These are phyloP conservation scores for Stramenopiles sp. DNA, from an alignment of 352 stramenopile genomes.

Conservation along the genomic window DNA sequence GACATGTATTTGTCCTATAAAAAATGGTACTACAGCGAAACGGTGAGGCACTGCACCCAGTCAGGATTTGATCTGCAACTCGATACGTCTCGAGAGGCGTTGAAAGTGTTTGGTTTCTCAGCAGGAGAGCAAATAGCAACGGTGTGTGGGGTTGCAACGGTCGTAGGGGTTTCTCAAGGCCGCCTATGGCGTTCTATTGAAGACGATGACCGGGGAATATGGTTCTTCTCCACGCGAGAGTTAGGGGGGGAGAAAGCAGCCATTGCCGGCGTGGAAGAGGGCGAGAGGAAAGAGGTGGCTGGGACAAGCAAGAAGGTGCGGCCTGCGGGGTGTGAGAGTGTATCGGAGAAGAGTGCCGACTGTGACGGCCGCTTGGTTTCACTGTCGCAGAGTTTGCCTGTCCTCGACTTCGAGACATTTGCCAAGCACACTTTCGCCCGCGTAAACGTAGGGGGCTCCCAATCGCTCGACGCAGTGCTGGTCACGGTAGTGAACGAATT, in stretches of 20 bases:
- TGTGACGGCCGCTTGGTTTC: too few species aligned
- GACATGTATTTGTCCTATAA: constrained; percentile 1
- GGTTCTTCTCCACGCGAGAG: constrained; percentile 34
- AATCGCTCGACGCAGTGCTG: constrained; percentile 15
- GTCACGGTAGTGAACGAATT: not conserved
- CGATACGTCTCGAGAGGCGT: constrained; percentile 30
- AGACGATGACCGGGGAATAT: constrained; percentile 36
- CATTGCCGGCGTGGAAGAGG: not conserved
- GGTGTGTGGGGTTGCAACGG: constrained; percentile 39
- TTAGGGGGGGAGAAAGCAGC: not conserved
- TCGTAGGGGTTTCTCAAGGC: constrained; percentile 37
- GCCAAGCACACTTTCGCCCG: constrained; percentile 16
- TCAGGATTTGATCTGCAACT: constrained; percentile 43
- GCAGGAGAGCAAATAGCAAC: constrained; percentile 41
- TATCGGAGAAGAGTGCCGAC: too few species aligned
- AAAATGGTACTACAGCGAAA: not conserved
- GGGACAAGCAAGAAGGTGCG: constrained; percentile 10
- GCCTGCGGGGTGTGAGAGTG: too few species aligned
- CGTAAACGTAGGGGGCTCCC: constrained; percentile 13
- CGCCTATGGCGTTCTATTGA: constrained; percentile 56
- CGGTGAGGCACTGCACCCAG: constrained; percentile 29
- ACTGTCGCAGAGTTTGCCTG: too few species aligned
- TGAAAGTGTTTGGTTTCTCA: constrained; percentile 32
- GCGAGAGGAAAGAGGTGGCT: not conserved
- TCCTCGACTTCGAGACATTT: constrained; percentile 18